Base-by-base conservation (phyloP, 163 green algal species). In the Prototheca stagnorum region DNA sequence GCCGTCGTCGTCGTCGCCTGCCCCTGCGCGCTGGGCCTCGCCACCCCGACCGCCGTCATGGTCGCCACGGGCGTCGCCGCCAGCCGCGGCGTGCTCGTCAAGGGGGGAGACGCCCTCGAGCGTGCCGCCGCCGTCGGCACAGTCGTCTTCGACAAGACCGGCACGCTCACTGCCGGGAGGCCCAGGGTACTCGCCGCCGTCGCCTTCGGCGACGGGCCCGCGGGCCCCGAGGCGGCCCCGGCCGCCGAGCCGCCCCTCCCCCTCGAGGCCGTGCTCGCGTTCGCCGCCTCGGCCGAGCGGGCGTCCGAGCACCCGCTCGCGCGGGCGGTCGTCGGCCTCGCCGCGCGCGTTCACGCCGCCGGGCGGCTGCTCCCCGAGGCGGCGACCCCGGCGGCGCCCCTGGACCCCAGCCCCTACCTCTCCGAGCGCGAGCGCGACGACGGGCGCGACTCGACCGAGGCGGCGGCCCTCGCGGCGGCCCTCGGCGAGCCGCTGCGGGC, bases 31-130 rank as follows among this genome's bases (percentile, higher is more conserved):
- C 77, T 98, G 53, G 88, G 87, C 4, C 73, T 98, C 27, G 88
- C 88, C 44, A 96, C 88, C 9, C 88, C 88, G 35, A 96, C 88
- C 2, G 88, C 88, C 2, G 80, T 97, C 39, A 94, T 97, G 84
- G 67, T 77, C 16, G 67, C 63, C 44, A 73, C 67, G 3, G 67
- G 54, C 40, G 50, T 74, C 23, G 79, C 75, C 5, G 75, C 78
- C 1, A 55, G 68, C 26, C 51, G 66, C 11, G 86, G 86, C 7
- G 55, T 95, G 46, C 70, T 97, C 8, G 80, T 97, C 25, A 64
- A 85, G 0, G 83, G 85, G 5, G 86, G 86, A 0, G 86, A 95
- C 59, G 68, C 92, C 2, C 47, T 95, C 42, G 85, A 94, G 62
- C 44, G 63, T 4, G 53, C 79, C n/a, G 57, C 57, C n/a, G 61